These are phyloP conservation scores for Dendrobium nobile DNA, from an alignment of 106 monocot genomes.

Conservation along the genomic window DNA sequence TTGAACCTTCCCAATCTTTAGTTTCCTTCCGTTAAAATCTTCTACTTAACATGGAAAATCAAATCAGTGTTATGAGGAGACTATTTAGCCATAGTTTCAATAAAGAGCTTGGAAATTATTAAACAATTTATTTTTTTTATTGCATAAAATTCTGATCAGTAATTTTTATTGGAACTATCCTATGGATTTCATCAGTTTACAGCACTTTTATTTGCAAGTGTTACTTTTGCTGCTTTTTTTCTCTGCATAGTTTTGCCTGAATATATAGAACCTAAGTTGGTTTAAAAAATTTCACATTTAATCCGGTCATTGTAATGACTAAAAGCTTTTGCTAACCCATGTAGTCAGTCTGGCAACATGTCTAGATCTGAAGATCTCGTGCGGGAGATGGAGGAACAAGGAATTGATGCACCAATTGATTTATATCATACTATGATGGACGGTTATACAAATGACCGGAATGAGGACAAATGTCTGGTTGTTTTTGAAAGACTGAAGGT, in stretches of 20 bases:
- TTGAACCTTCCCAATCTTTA: neutral
- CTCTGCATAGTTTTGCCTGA: neutral
- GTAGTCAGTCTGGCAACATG: slow-evolving; percentile 88
- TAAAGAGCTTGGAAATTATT: neutral
- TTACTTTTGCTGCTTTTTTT: too few species aligned
- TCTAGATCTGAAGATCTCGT: slow-evolving; percentile 80
- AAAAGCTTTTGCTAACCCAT: slow-evolving; percentile 8
- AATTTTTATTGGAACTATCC: too few species aligned
- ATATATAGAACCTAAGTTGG: neutral
- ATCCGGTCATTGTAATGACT: neutral
- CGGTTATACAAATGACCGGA: slow-evolving; percentile 78
- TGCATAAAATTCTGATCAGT: neutral
- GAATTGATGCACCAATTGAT: slow-evolving; percentile 91
- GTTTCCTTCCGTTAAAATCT: neutral
- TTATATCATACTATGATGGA: slow-evolving; percentile 98
- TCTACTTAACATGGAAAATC: neutral
- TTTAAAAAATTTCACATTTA: neutral
- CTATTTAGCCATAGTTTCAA: neutral
- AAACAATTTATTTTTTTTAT: neutral
- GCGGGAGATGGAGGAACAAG: slow-evolving; percentile 85
- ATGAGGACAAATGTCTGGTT: slow-evolving; percentile 87
- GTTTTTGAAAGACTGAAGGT: slow-evolving; percentile 96
- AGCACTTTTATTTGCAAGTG: neutral
- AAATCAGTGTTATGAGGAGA: neutral
- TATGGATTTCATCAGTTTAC: neutral